These are phyloP conservation scores for Tillandsia fasciculata DNA, from an alignment of 176 grass and related monocot species.

Conservation along the genomic window DNA sequence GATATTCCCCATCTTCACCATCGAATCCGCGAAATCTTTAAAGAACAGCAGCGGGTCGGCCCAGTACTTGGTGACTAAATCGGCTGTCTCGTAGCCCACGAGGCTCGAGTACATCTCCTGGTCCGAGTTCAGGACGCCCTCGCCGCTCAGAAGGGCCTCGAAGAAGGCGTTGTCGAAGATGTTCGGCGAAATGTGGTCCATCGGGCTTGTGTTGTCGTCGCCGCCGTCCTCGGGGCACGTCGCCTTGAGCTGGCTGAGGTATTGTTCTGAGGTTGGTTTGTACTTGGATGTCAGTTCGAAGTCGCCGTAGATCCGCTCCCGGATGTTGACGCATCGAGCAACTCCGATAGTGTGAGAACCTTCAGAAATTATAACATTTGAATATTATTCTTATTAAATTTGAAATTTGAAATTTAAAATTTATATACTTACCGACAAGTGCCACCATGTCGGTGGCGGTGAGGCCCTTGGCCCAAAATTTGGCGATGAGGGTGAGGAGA, in stretches of 20 bases:
- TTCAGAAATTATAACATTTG: not conserved
- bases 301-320: constrained; percentile 66
- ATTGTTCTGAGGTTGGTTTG: constrained; percentile 36
- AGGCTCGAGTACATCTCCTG: constrained; percentile 96
- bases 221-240: constrained; percentile 50
- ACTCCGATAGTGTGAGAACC: constrained; percentile 89
- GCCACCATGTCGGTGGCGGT: constrained; percentile 91
- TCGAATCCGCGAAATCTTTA: constrained; percentile 87
- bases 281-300: constrained; percentile 56
- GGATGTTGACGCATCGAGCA: constrained; percentile 65
- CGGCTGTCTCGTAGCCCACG: constrained; percentile 45
- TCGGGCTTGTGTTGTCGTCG: constrained; percentile 62
- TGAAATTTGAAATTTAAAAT: not conserved
- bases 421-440: constrained; percentile 57
- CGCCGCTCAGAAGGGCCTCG: constrained; percentile 52
- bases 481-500: constrained; percentile 70
- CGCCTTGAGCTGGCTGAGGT: constrained; percentile 72
- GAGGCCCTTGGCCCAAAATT: constrained; percentile 89
- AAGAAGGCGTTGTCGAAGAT: constrained; percentile 85
- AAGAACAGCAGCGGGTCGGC: constrained; percentile 59
- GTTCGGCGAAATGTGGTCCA: constrained; percentile 53
- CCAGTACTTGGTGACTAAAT: constrained; percentile 75
- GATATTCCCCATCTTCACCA: constrained; percentile 99
- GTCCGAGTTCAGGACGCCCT: constrained; percentile 89
- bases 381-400: not conserved